Conservation (phyloP, 2,329 filamentous ascomycete genomes). For the Fusarium duplospermum region DNA sequence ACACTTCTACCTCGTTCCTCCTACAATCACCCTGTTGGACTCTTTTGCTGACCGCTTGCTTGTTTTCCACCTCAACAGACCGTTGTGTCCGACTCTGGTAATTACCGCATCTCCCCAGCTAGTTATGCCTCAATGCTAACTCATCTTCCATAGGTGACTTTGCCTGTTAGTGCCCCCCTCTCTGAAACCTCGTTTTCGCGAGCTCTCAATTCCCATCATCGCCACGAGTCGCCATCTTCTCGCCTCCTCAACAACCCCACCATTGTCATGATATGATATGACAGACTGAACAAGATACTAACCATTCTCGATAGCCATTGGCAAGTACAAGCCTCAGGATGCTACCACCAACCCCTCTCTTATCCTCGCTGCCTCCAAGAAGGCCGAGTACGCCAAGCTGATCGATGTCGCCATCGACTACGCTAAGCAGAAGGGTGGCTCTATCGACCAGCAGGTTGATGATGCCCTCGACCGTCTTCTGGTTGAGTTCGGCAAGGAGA, state of each 20-base stretch:
- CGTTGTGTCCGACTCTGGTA: constrained; percentile 97
- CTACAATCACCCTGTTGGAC: constrained; percentile 4
- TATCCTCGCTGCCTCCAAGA: constrained; percentile 98
- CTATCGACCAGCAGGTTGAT: constrained; percentile 86
- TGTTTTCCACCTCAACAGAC: constrained; percentile 64
- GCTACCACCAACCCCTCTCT: constrained; percentile 99
- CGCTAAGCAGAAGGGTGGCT: constrained; percentile 80
- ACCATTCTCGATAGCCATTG: constrained; percentile 76
- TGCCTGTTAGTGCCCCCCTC: constrained; percentile 69
- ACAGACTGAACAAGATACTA: constrained; percentile 35
- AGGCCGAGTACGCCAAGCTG: constrained; percentile 92
- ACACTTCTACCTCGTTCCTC: not conserved
- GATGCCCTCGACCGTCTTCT: constrained; percentile 91
- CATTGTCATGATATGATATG: constrained; percentile 26
- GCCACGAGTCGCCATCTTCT: not conserved
- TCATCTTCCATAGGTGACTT: constrained; percentile 72
- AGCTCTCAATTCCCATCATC: constrained; percentile 9
- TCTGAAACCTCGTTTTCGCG: constrained; percentile 6
- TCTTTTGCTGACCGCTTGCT: constrained; percentile 40
- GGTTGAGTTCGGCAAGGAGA: constrained; percentile 98
- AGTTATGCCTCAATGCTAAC: constrained; percentile 45
- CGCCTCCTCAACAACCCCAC: constrained; percentile 5
- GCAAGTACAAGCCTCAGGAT: constrained; percentile 99
- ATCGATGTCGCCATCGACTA: constrained; percentile 87
- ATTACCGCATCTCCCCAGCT: constrained; percentile 50